Base-by-base conservation (phyloP, 2,329 filamentous ascomycete species). In the Trichoderma oligosporum region DNA sequence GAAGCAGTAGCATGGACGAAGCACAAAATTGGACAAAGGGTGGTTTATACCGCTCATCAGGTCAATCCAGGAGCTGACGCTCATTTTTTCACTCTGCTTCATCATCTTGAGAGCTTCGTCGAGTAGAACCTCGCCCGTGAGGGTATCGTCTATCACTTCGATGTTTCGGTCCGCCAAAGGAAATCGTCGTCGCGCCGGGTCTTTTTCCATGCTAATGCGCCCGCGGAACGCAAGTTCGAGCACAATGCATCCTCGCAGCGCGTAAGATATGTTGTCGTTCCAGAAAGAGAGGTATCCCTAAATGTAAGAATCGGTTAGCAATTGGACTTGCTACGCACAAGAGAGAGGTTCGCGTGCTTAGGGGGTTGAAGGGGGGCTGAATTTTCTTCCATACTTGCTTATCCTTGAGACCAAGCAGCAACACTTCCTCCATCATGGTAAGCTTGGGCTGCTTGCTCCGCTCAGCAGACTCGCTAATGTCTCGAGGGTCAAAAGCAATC, bases 51-150 rank as follows among this genome's bases (percentile, higher is more conserved):
- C 94, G 74, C 92, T 97, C 91, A 99, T 93, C 65, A 99, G 79
- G 74, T 99, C 94, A 73, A 99, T 97, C 94, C 94, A 99, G 44
- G 91, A 90, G 79, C 90, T 94, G 65, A 99, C 94, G 75, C 94
- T 97, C 94, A 99, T 97, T 82, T 96, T 97, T 80, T 99, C 94
- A 75, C 91, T 97, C 66, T 89, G 87, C 82, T 99, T 99, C 93
- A 99, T 99, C 92, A 99, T 96, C 81, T 99, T 99, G 70, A 99
- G 79, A 59, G 94, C 90, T 79, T 99, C 94, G 75, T 99, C 94
- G 69, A 99, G 83, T 67, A 99, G 82, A 63, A 97, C 94, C 78
- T 99, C 94, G 66, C 94, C 94, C 5, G 94, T 99, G 70, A 97
- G 81, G 59, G 91, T 93, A 71, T 97, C 93, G 74, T 99, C 94